These are phyloP conservation scores for Gigaspora rosea DNA, from an alignment of 192 early-diverging fungal species.

Conservation along the genomic window DNA sequence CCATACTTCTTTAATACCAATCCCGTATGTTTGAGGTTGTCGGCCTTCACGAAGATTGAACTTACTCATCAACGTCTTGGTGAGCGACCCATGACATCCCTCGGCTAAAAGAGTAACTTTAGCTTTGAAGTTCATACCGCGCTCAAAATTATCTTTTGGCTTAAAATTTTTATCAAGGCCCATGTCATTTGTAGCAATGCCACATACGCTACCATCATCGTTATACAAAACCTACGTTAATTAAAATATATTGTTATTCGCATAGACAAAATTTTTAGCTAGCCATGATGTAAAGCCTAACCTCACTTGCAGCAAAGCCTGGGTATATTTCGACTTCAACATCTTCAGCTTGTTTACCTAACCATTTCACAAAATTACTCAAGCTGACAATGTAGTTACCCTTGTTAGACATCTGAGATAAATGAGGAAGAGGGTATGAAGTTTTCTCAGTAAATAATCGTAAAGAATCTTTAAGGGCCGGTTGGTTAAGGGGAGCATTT, in stretches of 20 bases:
- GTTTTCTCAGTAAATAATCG: constrained; percentile 74
- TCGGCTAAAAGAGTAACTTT: constrained; percentile 96
- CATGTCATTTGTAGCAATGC: constrained; percentile 94
- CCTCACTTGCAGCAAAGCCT: constrained; percentile 87
- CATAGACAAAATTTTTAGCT: not conserved
- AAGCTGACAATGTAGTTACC: constrained; percentile 98
- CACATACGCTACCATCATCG: constrained; percentile 89
- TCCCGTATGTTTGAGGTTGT: constrained; percentile 90
- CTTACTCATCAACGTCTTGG: constrained; percentile 86
- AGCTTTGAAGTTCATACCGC: constrained; percentile 93
- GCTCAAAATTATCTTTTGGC: constrained; percentile 90
- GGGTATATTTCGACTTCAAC: constrained; percentile 94
- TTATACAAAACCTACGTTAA: constrained; percentile 73
- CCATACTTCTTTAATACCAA: constrained; percentile 99
- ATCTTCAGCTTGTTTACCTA: constrained; percentile 96
- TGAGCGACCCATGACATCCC: constrained; percentile 95
- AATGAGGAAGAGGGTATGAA: constrained; percentile 81
- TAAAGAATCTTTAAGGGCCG: constrained; percentile 84
- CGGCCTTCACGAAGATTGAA: constrained; percentile 87
- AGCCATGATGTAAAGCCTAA: constrained; percentile 26
- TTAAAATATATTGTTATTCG: not conserved
- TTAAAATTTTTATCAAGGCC: constrained; percentile 86
- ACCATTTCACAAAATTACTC: constrained; percentile 91
- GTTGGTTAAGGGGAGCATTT: constrained; percentile 89
- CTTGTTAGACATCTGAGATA: constrained; percentile 93